Evolutionary conservation across 306 rosid genomes (phyloP), one percentile per base, ranked within the genome.

Genomic region (Lathyrus tuberosus): DNA sequence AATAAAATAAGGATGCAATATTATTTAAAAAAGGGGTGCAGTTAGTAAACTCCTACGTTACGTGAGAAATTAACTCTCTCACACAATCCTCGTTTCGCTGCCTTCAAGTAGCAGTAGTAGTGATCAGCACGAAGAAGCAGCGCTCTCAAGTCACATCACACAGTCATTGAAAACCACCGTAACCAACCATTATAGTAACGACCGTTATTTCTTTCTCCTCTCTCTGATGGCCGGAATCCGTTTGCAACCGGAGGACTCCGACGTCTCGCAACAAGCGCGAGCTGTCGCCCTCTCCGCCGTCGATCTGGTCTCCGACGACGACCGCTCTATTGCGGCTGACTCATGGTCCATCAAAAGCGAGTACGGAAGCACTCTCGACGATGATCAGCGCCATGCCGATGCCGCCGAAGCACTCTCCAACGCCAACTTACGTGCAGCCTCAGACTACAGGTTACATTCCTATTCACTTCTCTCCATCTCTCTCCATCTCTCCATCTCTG

Each of bases 331-430:
- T 68, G 93, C 96, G 11, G 96, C 96, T 6, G 97, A 94, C 76
- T 94, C 99, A 4, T 91, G 99, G 97, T 94, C 99, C 72, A 91
- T 94, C 74, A 94, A 94, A 86, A 91, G 99, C 74, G 97, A 94
- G 80, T 94, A 91, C 59, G 99, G 97, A 0, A 94, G 97, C 85
- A 90, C 97, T 9, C 97, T 90, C 41, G 99, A 94, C 82, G 97
- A 94, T 51, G 99, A 94, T 46, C 97, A 88, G 78, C 97, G 99
- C 67, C 96, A 94, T 54, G 96, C 97, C 22, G 99, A 94, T 31
- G 97, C 96, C 24, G 91, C 95, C 8, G 97, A 94, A 76, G 95
- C 93, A 70, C 95, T 94, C 54, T 88, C 88, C 52, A 88, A 87
- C 47, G 97, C 60, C 16, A 88, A 84, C 75, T 65, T 85, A 73